phyloP scores from a whole-genome alignment of 805 yeast species.

The Komagataella pastoris region DNA sequence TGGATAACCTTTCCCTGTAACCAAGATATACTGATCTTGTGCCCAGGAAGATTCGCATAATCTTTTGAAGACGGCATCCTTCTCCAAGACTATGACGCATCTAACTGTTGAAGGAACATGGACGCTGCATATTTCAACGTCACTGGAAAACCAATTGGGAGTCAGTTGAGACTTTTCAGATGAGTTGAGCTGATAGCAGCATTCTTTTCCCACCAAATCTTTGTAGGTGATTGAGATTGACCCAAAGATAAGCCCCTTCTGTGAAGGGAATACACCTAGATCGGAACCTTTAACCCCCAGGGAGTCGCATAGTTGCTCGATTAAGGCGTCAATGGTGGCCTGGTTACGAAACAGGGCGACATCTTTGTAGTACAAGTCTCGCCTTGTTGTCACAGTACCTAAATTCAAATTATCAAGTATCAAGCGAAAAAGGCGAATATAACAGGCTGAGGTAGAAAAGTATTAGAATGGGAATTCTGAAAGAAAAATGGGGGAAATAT shows the following conservation, averaged over 20 bases:
- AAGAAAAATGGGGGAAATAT: background rate
- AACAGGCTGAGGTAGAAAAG: slow-evolving; percentile 1
- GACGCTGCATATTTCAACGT: background rate
- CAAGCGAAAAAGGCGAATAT: slow-evolving; percentile 2
- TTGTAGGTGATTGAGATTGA: slow-evolving; percentile 11
- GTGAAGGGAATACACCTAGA: slow-evolving; percentile 36
- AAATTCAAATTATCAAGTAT: slow-evolving; percentile 1
- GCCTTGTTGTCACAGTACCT: slow-evolving; percentile 22
- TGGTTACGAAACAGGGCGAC: slow-evolving; percentile 38
- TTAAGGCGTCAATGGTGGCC: slow-evolving; percentile 20
- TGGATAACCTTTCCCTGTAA: slow-evolving; percentile 63
- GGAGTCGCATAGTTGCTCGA: slow-evolving; percentile 24
- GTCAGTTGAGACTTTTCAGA: background rate
- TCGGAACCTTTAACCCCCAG: slow-evolving; percentile 22
- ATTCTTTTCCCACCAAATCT: background rate
- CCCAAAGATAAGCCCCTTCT: slow-evolving; percentile 42
- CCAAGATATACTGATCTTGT: slow-evolving; percentile 23
- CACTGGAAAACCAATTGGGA: background rate
- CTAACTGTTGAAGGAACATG: slow-evolving; percentile 5
- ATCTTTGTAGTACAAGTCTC: slow-evolving; percentile 50
- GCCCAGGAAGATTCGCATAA: background rate
- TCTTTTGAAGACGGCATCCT: slow-evolving; percentile 20
- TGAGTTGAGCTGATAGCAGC: background rate
- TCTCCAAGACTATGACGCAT: slow-evolving; percentile 30
- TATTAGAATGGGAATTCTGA: background rate